Conservation (phyloP, 768 basidiomycete genomes). For the Russula sp. region DNA sequence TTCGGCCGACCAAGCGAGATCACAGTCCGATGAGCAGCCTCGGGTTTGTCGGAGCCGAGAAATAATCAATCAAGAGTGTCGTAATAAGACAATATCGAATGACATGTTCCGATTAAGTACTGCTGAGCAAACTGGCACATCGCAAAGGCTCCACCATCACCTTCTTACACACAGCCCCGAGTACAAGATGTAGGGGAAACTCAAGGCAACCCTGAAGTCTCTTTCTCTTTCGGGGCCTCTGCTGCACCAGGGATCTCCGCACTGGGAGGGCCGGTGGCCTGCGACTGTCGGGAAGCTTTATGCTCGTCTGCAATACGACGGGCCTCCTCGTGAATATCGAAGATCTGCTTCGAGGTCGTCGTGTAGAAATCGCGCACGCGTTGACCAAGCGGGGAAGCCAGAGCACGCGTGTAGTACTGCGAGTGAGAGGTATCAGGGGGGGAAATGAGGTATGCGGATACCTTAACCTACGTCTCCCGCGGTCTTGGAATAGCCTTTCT, state of each 20-base stretch:
- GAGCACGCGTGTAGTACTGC: slow-evolving; percentile 73
- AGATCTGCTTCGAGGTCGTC: slow-evolving; percentile 74
- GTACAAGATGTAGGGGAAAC: background rate
- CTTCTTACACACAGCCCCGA: background rate
- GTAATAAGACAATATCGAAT: background rate
- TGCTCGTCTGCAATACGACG: slow-evolving; percentile 64
- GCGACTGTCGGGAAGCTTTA: slow-evolving; percentile 29
- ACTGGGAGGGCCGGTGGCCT: background rate
- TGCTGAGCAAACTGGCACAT: background rate
- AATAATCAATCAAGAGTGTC: background rate
- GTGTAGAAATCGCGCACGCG: slow-evolving; percentile 82
- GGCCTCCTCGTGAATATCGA: slow-evolving; percentile 93
- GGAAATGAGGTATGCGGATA: background rate
- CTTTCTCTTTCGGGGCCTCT: background rate
- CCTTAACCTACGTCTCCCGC: slow-evolving; percentile 51
- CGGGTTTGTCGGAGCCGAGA: background rate
- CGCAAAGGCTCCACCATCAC: background rate
- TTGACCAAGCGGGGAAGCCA: slow-evolving; percentile 70
- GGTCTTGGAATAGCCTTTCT: slow-evolving; percentile 64
- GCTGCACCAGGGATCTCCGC: background rate
- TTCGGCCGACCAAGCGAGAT: slow-evolving; percentile 7
- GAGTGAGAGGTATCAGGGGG: background rate
- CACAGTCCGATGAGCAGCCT: background rate
- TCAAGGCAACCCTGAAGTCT: background rate
- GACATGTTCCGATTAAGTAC: background rate